Evolutionary conservation across 169 alveolate genomes (phyloP).

Genomic region (Eimeria sp.): DNA sequence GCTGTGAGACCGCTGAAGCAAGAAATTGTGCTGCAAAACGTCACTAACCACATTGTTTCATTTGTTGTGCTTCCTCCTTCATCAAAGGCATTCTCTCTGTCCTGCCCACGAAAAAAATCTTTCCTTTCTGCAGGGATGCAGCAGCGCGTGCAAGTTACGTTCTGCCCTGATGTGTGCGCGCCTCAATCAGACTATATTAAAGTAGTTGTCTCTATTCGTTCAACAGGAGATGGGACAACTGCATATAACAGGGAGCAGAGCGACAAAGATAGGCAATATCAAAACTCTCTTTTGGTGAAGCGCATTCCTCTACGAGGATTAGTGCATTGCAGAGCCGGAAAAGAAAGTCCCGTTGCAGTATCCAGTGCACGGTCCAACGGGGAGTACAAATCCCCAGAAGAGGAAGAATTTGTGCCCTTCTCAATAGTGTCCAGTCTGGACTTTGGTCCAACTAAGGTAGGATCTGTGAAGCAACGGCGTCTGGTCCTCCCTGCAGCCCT

Average conservation of each 20-base stretch:
- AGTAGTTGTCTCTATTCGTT: not conserved
- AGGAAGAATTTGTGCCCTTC: not conserved
- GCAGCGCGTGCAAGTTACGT: slow-evolving; percentile 14
- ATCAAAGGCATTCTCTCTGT: slow-evolving; percentile 8
- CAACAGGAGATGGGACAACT: not conserved
- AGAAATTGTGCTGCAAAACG: slow-evolving; percentile 40
- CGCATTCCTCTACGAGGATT: slow-evolving; percentile 11
- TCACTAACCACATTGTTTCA: slow-evolving; percentile 14
- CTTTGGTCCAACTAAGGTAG: slow-evolving; percentile 9
- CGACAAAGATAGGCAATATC: not conserved
- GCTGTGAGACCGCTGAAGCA: not conserved
- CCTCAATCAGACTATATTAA: slow-evolving; percentile 31
- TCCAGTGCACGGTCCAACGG: not conserved
- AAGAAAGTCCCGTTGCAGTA: not conserved
- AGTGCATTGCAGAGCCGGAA: not conserved
- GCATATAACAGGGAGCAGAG: not conserved
- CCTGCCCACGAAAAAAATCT: slow-evolving; percentile 1
- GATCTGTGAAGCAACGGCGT: slow-evolving; percentile 13
- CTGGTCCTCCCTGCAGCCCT: slow-evolving; percentile 36
- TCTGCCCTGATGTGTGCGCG: slow-evolving; percentile 13
- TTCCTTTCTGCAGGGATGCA: slow-evolving; percentile 22
- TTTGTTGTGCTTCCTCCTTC: slow-evolving; percentile 27
- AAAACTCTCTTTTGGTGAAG: not conserved
- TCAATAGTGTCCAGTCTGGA: not conserved
- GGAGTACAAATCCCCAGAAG: too few species aligned